phyloP scores from a whole-genome alignment of 2,329 filamentous ascomycete species.

The Myriosclerotinia curreyana region DNA sequence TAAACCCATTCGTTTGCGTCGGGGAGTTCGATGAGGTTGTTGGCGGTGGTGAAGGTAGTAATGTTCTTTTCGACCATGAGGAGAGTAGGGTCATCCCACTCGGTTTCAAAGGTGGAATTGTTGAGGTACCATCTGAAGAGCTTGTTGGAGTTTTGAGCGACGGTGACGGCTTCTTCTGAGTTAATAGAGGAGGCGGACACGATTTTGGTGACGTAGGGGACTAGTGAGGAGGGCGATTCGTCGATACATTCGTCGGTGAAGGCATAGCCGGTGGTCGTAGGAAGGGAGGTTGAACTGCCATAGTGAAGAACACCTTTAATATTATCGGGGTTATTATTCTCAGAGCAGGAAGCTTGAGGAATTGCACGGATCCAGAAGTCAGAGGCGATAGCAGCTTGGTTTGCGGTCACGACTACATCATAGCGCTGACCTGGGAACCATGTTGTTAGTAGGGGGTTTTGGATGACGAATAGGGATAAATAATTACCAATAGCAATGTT shows the following conservation, averaged over 20 bases:
- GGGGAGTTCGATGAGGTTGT: constrained; percentile 33
- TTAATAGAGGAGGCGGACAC: constrained; percentile 23
- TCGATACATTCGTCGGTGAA: constrained; percentile 37
- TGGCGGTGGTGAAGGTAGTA: constrained; percentile 27
- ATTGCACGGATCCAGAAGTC: constrained; percentile 59
- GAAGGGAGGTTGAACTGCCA: constrained; percentile 43
- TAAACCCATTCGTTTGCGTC: constrained; percentile 37
- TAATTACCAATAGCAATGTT: constrained; percentile 51
- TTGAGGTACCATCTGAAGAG: constrained; percentile 50
- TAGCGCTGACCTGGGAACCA: constrained; percentile 43
- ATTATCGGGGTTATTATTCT: constrained; percentile 52
- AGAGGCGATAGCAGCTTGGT: constrained; percentile 41
- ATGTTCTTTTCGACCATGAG: constrained; percentile 37
- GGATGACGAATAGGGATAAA: neutral
- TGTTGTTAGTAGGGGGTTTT: neutral
- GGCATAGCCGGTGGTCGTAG: constrained; percentile 32
- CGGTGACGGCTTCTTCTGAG: constrained; percentile 30
- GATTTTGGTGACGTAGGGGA: constrained; percentile 30
- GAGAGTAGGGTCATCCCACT: constrained; percentile 50
- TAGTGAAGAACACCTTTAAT: constrained; percentile 48
- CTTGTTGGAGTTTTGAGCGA: constrained; percentile 30
- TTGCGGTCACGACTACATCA: constrained; percentile 46
- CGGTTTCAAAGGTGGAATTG: constrained; percentile 46
- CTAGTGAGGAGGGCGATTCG: constrained; percentile 33
- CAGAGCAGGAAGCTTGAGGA: constrained; percentile 52